phyloP scores from a whole-genome alignment of 768 basidiomycete species.

The Kwoniella heveanensis region DNA sequence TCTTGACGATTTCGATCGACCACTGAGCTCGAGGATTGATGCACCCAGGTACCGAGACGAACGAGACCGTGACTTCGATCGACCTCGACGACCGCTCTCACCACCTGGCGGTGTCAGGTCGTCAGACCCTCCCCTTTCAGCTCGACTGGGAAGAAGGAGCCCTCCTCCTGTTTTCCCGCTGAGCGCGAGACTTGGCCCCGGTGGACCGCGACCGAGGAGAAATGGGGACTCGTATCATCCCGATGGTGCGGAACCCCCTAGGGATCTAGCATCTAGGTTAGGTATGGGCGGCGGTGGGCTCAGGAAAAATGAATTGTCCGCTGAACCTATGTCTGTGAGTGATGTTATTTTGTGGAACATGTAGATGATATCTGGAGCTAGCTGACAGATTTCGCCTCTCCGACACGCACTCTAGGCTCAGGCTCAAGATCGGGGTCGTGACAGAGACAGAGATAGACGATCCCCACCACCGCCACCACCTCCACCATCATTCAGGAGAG shows the following conservation, averaged over 20 bases:
- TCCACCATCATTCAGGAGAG: not conserved
- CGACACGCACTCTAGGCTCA: too few species aligned
- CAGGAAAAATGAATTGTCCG: constrained; percentile 12
- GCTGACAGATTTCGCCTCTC: too few species aligned
- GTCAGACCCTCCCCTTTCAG: constrained; percentile 9
- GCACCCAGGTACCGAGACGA: constrained; percentile 2
- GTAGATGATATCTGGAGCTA: too few species aligned
- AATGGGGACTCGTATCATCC: constrained; percentile 2
- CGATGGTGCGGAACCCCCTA: constrained; percentile 1
- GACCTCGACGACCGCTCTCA: constrained; percentile 7
- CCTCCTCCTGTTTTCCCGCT: not conserved
- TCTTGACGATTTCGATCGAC: not conserved
- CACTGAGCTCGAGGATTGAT: constrained; percentile 3
- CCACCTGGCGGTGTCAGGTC: constrained; percentile 3
- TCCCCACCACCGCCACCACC: constrained; percentile 5
- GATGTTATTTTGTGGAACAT: not conserved
- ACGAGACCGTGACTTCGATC: constrained; percentile 3
- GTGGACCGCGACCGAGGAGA: too few species aligned
- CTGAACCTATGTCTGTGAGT: constrained; percentile 26
- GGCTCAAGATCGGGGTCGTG: not conserved
- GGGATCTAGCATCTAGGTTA: constrained; percentile 1
- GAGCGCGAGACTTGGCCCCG: constrained; percentile 6
- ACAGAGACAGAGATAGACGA: constrained; percentile 8
- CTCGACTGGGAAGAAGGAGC: constrained; percentile 10
- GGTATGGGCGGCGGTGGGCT: constrained; percentile 1